Evolutionary conservation across 192 early-diverging fungal genomes (phyloP).

Genomic region (Podila verticillata): DNA sequence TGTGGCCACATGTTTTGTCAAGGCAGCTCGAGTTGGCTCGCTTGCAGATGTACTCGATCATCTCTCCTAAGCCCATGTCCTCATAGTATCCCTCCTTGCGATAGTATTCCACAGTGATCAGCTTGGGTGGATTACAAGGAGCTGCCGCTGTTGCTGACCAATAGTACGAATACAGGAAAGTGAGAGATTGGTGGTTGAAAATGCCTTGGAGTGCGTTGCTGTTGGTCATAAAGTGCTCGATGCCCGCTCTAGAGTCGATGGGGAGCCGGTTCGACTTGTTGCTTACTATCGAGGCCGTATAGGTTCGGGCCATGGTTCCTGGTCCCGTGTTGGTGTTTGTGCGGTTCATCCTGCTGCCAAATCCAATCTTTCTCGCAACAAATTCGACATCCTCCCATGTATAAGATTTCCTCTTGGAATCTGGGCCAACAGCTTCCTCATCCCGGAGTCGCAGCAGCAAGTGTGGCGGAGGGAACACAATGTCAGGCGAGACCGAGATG

Average conservation of each 20-base stretch:
- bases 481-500: conserved; percentile 83
- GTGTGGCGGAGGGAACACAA: conserved; percentile 83
- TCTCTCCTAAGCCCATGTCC: conserved; percentile 60
- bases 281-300: not conserved
- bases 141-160: conserved; percentile 45
- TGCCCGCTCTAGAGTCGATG: conserved; percentile 59
- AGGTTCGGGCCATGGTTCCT: conserved; percentile 5
- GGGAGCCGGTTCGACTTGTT: conserved; percentile 35
- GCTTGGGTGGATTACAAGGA: conserved; percentile 54
- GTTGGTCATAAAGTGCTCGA: conserved; percentile 63
- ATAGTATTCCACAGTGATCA: conserved; percentile 65
- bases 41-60: conserved; percentile 57
- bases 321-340: not conserved
- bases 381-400: conserved; percentile 37
- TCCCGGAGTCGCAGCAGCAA: conserved; percentile 70
- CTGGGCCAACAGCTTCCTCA: conserved; percentile 56
- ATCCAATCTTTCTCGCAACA: conserved; percentile 38
- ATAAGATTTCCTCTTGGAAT: conserved; percentile 28
- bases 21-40: conserved; percentile 51
- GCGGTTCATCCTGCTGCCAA: conserved; percentile 33
- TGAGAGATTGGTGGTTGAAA: conserved; percentile 61
- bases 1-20: conserved; percentile 58
- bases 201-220: conserved; percentile 59
- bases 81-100: conserved; percentile 48
- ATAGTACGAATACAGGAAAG: conserved; percentile 60